These are phyloP conservation scores for Cryphonectria nitschkei DNA, from an alignment of 2,329 filamentous ascomycete genomes.

Conservation along the genomic window DNA sequence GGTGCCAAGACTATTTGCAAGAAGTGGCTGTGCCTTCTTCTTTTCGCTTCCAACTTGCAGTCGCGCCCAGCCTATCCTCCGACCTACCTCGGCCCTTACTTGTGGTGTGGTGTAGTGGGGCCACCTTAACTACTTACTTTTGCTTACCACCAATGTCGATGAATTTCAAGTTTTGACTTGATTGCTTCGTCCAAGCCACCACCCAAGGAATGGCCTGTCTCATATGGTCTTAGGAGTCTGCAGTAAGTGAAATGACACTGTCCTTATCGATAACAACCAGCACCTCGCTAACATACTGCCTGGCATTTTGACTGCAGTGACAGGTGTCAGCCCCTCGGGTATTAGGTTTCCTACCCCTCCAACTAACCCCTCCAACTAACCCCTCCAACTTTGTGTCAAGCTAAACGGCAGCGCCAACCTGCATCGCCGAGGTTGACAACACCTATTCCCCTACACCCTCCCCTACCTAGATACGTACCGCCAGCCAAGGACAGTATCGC, in stretches of 20 bases:
- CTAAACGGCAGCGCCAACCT: neutral
- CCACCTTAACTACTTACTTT: neutral
- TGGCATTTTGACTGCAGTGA: neutral
- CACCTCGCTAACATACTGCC: neutral
- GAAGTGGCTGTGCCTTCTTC: neutral
- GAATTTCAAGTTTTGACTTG: neutral
- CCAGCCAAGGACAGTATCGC: neutral
- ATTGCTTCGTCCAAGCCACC: neutral
- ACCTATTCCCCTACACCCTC: neutral
- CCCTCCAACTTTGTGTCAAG: neutral
- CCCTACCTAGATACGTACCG: neutral
- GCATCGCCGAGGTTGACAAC: neutral
- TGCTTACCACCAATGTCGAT: neutral
- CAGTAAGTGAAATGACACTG: neutral
- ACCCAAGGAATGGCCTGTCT: neutral
- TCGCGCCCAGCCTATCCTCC: neutral
- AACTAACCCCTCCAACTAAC: neutral
- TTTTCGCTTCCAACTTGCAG: neutral
- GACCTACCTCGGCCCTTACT: neutral
- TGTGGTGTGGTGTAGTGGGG: neutral
- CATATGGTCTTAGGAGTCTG: neutral
- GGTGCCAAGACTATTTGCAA: neutral
- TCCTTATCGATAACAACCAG: slow-evolving; percentile 1
- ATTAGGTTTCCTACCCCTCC: neutral
- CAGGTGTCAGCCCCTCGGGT: neutral